Base-by-base conservation (phyloP, 768 basidiomycete species). In the Symmetrospora coprosmae region DNA sequence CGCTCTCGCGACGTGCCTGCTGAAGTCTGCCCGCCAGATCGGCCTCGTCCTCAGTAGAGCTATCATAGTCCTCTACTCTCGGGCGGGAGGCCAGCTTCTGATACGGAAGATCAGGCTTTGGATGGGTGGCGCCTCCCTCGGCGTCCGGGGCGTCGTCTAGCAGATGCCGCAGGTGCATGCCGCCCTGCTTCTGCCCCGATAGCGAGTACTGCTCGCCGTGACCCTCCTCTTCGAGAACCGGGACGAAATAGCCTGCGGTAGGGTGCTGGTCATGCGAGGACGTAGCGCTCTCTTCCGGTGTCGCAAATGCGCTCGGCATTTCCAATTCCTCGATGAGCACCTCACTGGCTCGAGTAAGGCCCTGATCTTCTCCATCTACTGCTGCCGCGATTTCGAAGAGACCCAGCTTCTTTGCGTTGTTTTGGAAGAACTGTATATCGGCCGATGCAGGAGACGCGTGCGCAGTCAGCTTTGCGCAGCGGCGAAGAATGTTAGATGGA, bases 341-440 rank as follows among this genome's bases (percentile, higher is more conserved):
- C 33, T 2, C 23, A 3, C 38, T 50, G n/a, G n/a, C 49, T 11
- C 49, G 31, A 50, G 49, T 34, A 34, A 19, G n/a, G 28, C 38
- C 38, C 14, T 19, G 31, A 35, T 11, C 33, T 17, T 21, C 43
- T 19, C 16, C 46, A 4, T 43, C 51, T 8, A 43, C 62, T 0
- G 25, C 30, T 28, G 38, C 50, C 14, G 50, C 61, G 30, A 64
- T 55, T 16, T 64, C 66, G 25, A 62, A 66, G 13, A 71, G 60
- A 9, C 63, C 62, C 47, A 70, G 52, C 50, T 71, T 71, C 47
- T 64, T 68, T 27, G 65, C 62, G 40, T 73, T 70, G 41, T 66
- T 66, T 28, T 63, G 50, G 28, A 66, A 65, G 59, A 68, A 71
- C 40, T 61, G n/a, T 31, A 23, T 2, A 39, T 34, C n/a, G 25